Percentiles rank a stretch among this genome's conserved stretches.
These are phyloP conservation scores for Angomonas desouzai DNA, from an alignment of 208 protist species.

Conservation along the genomic window DNA sequence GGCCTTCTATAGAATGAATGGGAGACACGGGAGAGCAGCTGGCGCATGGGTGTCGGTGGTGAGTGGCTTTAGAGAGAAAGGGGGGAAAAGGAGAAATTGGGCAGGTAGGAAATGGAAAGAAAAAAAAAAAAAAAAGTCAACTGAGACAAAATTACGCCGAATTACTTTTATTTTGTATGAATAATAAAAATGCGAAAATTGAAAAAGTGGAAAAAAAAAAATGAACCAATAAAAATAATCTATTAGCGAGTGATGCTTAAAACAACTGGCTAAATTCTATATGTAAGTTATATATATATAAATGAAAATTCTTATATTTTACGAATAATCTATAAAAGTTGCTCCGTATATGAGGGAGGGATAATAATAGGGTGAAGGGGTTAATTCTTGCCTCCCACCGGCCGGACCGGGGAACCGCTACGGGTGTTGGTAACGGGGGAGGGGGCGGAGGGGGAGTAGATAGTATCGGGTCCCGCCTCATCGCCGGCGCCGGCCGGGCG, in stretches of 20 bases:
- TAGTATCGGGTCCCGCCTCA: neutral
- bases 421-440: neutral
- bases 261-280: neutral
- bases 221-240: neutral
- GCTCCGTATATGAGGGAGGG: neutral
- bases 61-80: neutral
- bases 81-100: neutral
- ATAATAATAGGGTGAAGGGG: conserved; percentile 3
- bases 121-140: conserved; percentile 19
- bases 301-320: neutral
- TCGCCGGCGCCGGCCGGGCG: neutral
- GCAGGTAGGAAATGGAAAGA: conserved; percentile 10
- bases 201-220: conserved; percentile 1
- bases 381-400: neutral
- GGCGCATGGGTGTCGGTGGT: neutral
- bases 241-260: conserved; percentile 4
- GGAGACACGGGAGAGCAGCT: neutral
- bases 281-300: too few species aligned
- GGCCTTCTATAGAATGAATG: neutral
- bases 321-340: neutral
- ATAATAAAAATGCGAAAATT: conserved; percentile 4
- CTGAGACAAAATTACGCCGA: neutral
- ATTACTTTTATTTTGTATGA: neutral
- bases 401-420: neutral
- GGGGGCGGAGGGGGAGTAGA: conserved; percentile 1